phyloP scores from a whole-genome alignment of 768 basidiomycete species.

The Psilocybe tampanensis region DNA sequence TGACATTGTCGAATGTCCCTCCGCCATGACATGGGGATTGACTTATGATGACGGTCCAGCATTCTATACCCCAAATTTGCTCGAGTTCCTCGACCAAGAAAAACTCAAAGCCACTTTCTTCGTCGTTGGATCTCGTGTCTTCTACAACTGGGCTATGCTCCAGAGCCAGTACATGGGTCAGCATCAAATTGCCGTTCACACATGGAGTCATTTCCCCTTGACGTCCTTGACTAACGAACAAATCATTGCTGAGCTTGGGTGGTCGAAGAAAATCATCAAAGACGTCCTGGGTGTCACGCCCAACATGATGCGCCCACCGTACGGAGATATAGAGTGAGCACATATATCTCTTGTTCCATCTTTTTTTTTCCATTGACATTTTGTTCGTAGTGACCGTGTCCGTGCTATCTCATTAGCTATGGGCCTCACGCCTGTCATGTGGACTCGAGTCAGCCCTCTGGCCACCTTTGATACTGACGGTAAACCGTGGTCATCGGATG shows the following conservation, averaged over 20 bases:
- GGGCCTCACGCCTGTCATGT: slow-evolving; percentile 83
- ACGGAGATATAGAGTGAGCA: slow-evolving; percentile 73
- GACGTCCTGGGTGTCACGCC: slow-evolving; percentile 81
- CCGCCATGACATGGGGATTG: slow-evolving; percentile 55
- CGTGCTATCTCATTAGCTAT: slow-evolving; percentile 82
- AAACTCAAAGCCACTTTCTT: slow-evolving; percentile 86
- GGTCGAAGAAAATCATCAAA: slow-evolving; percentile 84
- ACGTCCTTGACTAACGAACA: slow-evolving; percentile 79
- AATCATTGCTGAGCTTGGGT: slow-evolving; percentile 87
- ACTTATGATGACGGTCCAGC: slow-evolving; percentile 83
- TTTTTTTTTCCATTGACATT: slow-evolving; percentile 6
- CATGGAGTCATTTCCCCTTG: slow-evolving; percentile 72
- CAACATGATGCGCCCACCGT: slow-evolving; percentile 81
- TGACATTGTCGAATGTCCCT: slow-evolving; percentile 78
- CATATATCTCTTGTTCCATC: not conserved
- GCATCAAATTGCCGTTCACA: slow-evolving; percentile 76
- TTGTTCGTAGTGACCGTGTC: slow-evolving; percentile 72
- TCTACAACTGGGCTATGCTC: slow-evolving; percentile 68
- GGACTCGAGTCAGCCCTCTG: slow-evolving; percentile 66
- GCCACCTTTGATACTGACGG: slow-evolving; percentile 76
- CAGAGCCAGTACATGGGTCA: slow-evolving; percentile 79
- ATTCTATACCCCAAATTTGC: slow-evolving; percentile 72
- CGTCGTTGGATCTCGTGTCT: slow-evolving; percentile 78
- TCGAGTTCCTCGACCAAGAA: slow-evolving; percentile 65
- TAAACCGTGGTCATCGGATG: slow-evolving; percentile 24